phyloP scores from a whole-genome alignment of 192 early-diverging fungal species.

The Coemansia sp. region DNA sequence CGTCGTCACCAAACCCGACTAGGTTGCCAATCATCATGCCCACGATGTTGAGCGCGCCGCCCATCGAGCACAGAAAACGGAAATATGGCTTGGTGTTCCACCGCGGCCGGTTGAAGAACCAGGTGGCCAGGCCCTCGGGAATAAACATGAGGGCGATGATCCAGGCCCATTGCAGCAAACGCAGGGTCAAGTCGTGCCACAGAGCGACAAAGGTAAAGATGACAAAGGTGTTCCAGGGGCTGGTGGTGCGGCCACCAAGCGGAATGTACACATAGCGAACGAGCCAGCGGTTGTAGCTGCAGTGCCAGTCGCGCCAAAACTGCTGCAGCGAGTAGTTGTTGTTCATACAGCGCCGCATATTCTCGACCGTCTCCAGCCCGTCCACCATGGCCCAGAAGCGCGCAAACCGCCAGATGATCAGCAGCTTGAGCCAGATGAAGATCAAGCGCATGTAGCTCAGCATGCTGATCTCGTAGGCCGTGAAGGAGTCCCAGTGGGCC shows the following conservation, averaged over 20 bases:
- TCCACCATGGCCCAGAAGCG: slow-evolving; percentile 93
- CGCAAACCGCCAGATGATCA: slow-evolving; percentile 97
- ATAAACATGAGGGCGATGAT: slow-evolving; percentile 78
- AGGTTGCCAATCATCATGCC: slow-evolving; percentile 95
- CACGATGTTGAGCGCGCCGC: slow-evolving; percentile 80
- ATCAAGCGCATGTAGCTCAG: slow-evolving; percentile 86
- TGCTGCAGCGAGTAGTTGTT: slow-evolving; percentile 91
- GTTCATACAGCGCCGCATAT: slow-evolving; percentile 94
- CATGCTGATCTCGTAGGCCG: slow-evolving; percentile 74
- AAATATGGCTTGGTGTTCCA: slow-evolving; percentile 51
- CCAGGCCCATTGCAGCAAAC: slow-evolving; percentile 88
- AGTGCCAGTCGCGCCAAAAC: slow-evolving; percentile 98
- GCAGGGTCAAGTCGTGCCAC: slow-evolving; percentile 92
- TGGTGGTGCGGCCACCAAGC: slow-evolving; percentile 70
- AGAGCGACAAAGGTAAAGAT: slow-evolving; percentile 96
- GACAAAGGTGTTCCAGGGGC: slow-evolving; percentile 71
- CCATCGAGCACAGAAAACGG: slow-evolving; percentile 73
- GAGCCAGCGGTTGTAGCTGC: slow-evolving; percentile 87
- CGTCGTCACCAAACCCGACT: slow-evolving; percentile 94
- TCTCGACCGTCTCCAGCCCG: slow-evolving; percentile 82
- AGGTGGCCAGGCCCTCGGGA: slow-evolving; percentile 70
- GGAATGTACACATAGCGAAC: slow-evolving; percentile 88
- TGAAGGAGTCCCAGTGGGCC: slow-evolving; percentile 76
- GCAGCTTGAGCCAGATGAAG: slow-evolving; percentile 91
- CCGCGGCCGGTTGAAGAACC: slow-evolving; percentile 30